These are phyloP conservation scores for Tolypocladium cylindrosporum DNA, from an alignment of 2,329 filamentous ascomycete species.

Conservation along the genomic window DNA sequence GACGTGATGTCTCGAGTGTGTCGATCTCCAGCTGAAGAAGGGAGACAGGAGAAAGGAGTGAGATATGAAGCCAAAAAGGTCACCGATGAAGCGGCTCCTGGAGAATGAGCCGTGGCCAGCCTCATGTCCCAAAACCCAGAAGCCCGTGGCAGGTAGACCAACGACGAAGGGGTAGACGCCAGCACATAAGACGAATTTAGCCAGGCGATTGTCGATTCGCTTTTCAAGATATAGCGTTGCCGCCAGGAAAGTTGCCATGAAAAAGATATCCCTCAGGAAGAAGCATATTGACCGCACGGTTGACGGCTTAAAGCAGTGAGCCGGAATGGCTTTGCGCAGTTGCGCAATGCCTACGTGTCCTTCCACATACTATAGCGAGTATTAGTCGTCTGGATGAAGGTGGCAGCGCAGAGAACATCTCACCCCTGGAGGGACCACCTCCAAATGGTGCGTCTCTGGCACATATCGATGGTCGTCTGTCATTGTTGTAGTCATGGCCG, in stretches of 20 bases:
- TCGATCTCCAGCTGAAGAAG: conserved; percentile 65
- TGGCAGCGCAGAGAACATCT: not conserved
- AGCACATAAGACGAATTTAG: not conserved
- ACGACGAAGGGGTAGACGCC: conserved; percentile 52
- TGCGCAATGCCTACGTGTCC: not conserved
- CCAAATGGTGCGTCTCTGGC: not conserved
- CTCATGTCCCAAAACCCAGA: conserved; percentile 65
- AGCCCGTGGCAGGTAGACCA: conserved; percentile 55
- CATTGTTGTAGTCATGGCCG: too few relatives aligned
- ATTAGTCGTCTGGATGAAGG: too few relatives aligned
- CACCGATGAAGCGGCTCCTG: conserved; percentile 44
- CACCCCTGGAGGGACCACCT: not conserved
- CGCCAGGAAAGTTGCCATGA: conserved; percentile 25
- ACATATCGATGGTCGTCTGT: too few relatives aligned
- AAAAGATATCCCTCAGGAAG: conserved; percentile 43
- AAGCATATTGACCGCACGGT: conserved; percentile 22
- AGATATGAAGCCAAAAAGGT: conserved; percentile 51
- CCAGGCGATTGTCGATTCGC: not conserved
- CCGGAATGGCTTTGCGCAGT: conserved; percentile 36
- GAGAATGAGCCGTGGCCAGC: conserved; percentile 62
- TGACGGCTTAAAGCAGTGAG: conserved; percentile 46
- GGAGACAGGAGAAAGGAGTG: conserved; percentile 59
- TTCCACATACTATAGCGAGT: not conserved
- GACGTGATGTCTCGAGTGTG: conserved; percentile 59
- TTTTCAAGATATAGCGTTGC: not conserved